Evolutionary conservation across 2,329 filamentous ascomycete species (phyloP).

Genomic region (Diaporthe australafricana): DNA sequence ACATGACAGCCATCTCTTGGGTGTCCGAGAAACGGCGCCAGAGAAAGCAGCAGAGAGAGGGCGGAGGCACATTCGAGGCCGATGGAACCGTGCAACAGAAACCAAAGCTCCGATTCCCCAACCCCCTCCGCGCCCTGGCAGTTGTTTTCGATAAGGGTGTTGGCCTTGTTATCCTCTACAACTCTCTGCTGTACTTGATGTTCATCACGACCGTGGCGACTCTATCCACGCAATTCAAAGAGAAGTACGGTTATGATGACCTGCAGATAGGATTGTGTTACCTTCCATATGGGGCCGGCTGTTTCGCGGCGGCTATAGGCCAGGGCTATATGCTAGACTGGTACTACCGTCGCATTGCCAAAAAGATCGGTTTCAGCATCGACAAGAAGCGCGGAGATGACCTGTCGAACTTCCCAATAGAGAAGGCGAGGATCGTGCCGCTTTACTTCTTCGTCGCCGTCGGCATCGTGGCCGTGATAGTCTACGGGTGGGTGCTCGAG

Average conservation of each 20-base stretch:
- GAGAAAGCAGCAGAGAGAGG: constrained; percentile 48
- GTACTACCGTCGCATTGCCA: constrained; percentile 78
- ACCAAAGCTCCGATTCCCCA: constrained; percentile 62
- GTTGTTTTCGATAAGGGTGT: constrained; percentile 70
- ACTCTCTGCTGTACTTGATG: constrained; percentile 65
- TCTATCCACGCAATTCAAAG: constrained; percentile 61
- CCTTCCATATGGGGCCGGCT: constrained; percentile 65
- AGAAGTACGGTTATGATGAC: constrained; percentile 63
- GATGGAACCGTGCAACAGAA: constrained; percentile 23
- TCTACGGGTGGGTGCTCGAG: constrained; percentile 69
- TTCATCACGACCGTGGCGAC: constrained; percentile 67
- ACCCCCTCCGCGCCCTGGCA: constrained; percentile 65
- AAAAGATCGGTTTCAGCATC: constrained; percentile 69
- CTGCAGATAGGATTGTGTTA: constrained; percentile 66
- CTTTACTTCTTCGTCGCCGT: constrained; percentile 66
- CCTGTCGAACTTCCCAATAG: constrained; percentile 64
- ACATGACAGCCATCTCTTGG: constrained; percentile 66
- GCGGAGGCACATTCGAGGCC: constrained; percentile 43
- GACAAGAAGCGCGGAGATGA: constrained; percentile 68
- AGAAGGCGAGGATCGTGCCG: constrained; percentile 65
- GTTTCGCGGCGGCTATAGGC: constrained; percentile 58
- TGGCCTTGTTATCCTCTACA: constrained; percentile 63
- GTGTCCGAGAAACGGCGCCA: constrained; percentile 47
- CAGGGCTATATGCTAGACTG: constrained; percentile 71
- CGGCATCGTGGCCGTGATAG: constrained; percentile 63